Base-by-base conservation (phyloP, 495 filamentous ascomycete genomes). In the Aspergillus sclerotiicarbonarius region DNA sequence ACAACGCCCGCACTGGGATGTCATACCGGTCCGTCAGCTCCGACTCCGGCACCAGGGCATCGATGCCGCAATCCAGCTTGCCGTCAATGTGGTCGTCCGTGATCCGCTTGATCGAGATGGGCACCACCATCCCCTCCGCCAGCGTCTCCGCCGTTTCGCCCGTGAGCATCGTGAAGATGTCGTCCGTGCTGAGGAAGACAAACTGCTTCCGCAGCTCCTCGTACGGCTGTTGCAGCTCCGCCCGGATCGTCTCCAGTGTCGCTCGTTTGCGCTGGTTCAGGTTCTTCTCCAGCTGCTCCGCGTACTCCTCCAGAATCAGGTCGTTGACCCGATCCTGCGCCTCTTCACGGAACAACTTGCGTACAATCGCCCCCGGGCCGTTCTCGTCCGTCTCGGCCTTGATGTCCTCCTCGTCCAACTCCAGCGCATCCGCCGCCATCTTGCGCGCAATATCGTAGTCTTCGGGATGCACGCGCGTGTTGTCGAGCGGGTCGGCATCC, bases 371-470 rank as follows among this genome's bases (percentile, higher is more conserved):
- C 33, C 89, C 90, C 0, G 86, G 78, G 1, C 94, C 94, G 53
- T 90, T 88, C 65, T 96, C 90, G 61, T 94, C 88, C 7, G 86
- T 87, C 72, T 98, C 93, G 0, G 89, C 91, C 71, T 96, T 93
- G 70, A 98, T 89, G 67, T 98, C 94, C 73, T 98, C 94, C 71
- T 98, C 94, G 64, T 98, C 95, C 62, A 97, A 74, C 67, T 96
- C 92, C 45, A 98, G 76, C 43, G 94, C 95, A 79, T 98, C 94
- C 13, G 95, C 94, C 20, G 94, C 95, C 87, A 98, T 97, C 71
- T 98, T 98, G 52, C 92, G 87, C 18, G 90, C 94, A 44, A 98
- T 82, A 51, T 98, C 94, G 69, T 98, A 98, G 68, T 98, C 94
- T 80, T 98, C 94, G 7, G 94, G 94, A 67, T 98, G 94, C 15